phyloP scores from a whole-genome alignment of 805 yeast species.

The Jamesozyma piceae region DNA sequence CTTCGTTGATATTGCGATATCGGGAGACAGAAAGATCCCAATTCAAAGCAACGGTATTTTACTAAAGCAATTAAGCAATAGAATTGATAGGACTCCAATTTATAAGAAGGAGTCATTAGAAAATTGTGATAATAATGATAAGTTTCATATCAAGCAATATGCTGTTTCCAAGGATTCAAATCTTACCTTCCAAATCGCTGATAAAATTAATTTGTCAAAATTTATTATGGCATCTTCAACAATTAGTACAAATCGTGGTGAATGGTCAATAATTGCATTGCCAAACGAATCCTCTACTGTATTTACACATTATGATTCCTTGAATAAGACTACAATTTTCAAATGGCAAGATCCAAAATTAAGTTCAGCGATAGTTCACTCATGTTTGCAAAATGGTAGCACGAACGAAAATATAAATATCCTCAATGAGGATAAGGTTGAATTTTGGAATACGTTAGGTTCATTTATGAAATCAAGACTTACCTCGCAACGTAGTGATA shows the following conservation, averaged over 20 bases:
- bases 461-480: conserved; percentile 20
- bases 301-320: conserved; percentile 53
- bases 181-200: conserved; percentile 44
- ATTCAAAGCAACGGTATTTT: not conserved
- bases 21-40: not conserved
- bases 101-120: conserved; percentile 5
- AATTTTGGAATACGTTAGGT: conserved; percentile 25
- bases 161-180: conserved; percentile 11
- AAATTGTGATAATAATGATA: too few relatives aligned
- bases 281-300: conserved; percentile 40
- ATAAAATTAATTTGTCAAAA: conserved; percentile 28
- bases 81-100: conserved; percentile 24
- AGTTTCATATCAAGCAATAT: conserved; percentile 6
- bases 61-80: conserved; percentile 7
- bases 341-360: conserved; percentile 23
- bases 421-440: conserved; percentile 16
- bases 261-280: conserved; percentile 79
- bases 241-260: conserved; percentile 38
- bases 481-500: conserved; percentile 18
- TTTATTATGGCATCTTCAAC: conserved; percentile 69
- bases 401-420: conserved; percentile 5
- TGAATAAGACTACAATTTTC: conserved; percentile 23
- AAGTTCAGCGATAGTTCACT: conserved; percentile 3
- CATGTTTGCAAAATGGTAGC: not conserved
- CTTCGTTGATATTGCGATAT: conserved; percentile 34